Evolutionary conservation across 2,329 filamentous ascomycete species (phyloP).

Genomic region (Fusarium foetens): DNA sequence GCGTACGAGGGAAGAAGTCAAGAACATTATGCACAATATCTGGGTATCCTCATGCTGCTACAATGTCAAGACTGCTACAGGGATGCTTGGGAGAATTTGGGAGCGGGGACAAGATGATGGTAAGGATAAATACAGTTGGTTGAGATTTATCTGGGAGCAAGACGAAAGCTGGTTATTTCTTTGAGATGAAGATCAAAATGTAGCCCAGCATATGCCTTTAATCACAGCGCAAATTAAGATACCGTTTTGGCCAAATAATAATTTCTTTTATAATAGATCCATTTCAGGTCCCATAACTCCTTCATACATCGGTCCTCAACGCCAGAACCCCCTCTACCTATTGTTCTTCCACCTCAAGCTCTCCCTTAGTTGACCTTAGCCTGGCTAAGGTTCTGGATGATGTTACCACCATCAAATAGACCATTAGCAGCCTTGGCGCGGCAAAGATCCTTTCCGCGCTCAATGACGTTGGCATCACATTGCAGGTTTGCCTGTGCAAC

Average conservation of each 20-base stretch:
- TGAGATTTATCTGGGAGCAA: neutral
- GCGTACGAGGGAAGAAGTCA: rapidly evolving
- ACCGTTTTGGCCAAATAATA: neutral
- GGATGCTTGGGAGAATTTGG: neutral
- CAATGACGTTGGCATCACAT: slow-evolving; percentile 1
- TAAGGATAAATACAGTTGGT: neutral
- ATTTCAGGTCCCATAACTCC: neutral
- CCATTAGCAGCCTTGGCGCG: neutral
- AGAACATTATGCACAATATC: rapidly evolving
- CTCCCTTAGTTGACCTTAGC: neutral
- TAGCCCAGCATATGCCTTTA: rapidly evolving
- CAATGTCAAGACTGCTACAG: neutral
- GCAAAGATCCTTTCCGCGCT: slow-evolving; percentile 14
- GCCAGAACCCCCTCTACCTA: neutral
- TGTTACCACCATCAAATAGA: slow-evolving; percentile 6
- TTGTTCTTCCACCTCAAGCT: rapidly evolving
- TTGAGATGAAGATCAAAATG: rapidly evolving
- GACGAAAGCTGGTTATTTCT: neutral
- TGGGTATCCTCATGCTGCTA: neutral
- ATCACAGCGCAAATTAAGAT: neutral
- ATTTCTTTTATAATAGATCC: neutral
- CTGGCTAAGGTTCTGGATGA: slow-evolving; percentile 18
- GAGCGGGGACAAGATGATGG: rapidly evolving
- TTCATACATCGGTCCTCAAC: neutral
- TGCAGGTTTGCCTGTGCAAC: slow-evolving; percentile 4